Evolutionary conservation across 345 rosid species (phyloP).

Genomic region (Anastatica hierochuntica): DNA sequence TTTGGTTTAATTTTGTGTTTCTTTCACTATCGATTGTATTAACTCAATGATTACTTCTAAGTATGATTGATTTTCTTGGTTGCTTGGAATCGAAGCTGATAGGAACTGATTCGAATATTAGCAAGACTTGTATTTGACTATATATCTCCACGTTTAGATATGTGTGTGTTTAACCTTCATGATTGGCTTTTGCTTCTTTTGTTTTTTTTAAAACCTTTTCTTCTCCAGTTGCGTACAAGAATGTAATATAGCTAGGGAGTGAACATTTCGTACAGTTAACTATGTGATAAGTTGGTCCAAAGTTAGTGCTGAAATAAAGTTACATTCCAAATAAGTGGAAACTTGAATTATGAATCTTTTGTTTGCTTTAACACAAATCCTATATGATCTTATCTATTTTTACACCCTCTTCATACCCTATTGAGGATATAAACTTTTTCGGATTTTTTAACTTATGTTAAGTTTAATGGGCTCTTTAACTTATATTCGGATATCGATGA

Average conservation of each 20-base stretch:
- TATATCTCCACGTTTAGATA: neutral
- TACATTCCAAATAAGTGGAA: conserved; percentile 19
- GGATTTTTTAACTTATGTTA: too few species aligned
- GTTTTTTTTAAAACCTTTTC: conserved; percentile 17
- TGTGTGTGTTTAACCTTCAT: conserved; percentile 14
- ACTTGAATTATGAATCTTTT: conserved; percentile 12
- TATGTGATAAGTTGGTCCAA: conserved; percentile 23
- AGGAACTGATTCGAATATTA: conserved; percentile 14
- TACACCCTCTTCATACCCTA: conserved; percentile 1
- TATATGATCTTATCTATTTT: conserved; percentile 17
- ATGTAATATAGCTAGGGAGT: too few species aligned
- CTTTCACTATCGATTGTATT: too few species aligned
- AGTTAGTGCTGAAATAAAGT: conserved; percentile 4
- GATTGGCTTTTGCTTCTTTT: conserved; percentile 1
- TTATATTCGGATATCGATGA: too few species aligned
- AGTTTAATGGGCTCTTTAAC: too few species aligned
- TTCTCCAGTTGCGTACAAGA: conserved; percentile 14
- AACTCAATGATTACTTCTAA: too few species aligned
- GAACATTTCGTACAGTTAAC: neutral
- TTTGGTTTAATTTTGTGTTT: too few species aligned
- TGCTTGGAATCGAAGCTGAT: too few species aligned
- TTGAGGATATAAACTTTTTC: too few species aligned
- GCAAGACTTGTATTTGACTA: too few species aligned
- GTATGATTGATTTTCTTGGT: too few species aligned
- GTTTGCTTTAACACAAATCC: too few species aligned